Percentiles rank a stretch among this genome's conserved stretches.
Conservation (phyloP, 208 protist genomes). For the Trypanosomatidae sp. region DNA sequence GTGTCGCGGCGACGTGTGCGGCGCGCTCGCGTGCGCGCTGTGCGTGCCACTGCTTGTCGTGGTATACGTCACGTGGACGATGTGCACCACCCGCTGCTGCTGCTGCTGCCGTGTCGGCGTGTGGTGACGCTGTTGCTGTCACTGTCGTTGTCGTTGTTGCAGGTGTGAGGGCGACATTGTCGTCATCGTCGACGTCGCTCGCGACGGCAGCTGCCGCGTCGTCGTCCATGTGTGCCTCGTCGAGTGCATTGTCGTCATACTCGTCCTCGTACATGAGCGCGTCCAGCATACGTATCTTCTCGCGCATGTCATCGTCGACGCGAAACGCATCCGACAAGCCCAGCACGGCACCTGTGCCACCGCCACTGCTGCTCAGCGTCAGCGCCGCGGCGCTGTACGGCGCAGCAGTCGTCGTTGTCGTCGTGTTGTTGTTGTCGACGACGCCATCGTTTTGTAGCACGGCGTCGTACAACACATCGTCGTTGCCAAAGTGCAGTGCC, state of each 20-base stretch:
- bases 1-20: constrained; percentile 11
- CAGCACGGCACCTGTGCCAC: constrained; percentile 8
- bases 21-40: constrained; percentile 27
- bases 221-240: constrained; percentile 12
- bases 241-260: constrained; percentile 60
- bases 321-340: constrained; percentile 31
- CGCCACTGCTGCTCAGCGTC: constrained; percentile 2
- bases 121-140: neutral
- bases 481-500: constrained; percentile 14
- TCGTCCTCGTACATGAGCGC: constrained; percentile 87
- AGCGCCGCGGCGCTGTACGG: neutral
- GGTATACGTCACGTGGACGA: constrained; percentile 39
- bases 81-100: neutral
- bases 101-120: neutral
- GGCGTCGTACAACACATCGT: constrained; percentile 30
- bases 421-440: constrained; percentile 16
- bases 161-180: neutral
- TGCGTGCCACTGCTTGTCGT: constrained; percentile 62
- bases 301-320: constrained; percentile 62
- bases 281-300: constrained; percentile 71
- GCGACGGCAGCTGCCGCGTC: constrained; percentile 13
- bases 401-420: constrained; percentile 1
- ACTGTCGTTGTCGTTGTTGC: constrained; percentile 4
- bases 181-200: constrained; percentile 1
- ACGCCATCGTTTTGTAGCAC: constrained; percentile 25